These are phyloP conservation scores for Monosporascus sp. DNA, from an alignment of 2,329 filamentous ascomycete species.

Conservation along the genomic window DNA sequence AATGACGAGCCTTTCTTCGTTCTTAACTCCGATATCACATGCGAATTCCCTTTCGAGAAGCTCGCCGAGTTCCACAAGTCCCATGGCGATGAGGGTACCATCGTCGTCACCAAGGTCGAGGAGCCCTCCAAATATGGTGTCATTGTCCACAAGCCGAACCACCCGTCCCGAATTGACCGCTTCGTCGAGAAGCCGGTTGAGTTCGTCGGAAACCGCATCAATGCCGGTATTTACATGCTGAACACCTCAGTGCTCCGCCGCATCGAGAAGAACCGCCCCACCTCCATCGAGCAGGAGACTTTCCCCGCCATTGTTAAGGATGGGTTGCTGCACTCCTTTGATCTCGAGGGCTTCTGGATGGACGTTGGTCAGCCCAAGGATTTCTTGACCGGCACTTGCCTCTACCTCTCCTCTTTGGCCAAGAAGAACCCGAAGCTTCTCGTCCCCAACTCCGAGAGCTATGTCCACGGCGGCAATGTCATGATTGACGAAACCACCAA, in stretches of 20 bases:
- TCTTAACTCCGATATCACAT: conserved; percentile 96
- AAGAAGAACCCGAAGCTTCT: conserved; percentile 88
- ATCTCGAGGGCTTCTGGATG: conserved; percentile 99
- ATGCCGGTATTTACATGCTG: conserved; percentile 96
- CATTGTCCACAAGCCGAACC: conserved; percentile 91
- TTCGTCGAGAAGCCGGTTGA: conserved; percentile 99
- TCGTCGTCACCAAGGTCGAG: conserved; percentile 97
- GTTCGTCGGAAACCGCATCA: conserved; percentile 98
- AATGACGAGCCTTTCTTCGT: conserved; percentile 96
- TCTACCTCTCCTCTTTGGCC: conserved; percentile 88
- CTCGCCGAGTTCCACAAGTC: conserved; percentile 86
- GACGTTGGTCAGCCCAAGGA: conserved; percentile 98
- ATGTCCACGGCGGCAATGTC: conserved; percentile 89
- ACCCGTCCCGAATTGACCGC: conserved; percentile 87
- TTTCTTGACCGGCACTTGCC: conserved; percentile 90
- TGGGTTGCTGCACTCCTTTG: conserved; percentile 88
- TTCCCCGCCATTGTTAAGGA: conserved; percentile 92
- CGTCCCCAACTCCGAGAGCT: conserved; percentile 66
- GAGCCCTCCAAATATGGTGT: conserved; percentile 99
- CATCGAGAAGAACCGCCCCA: conserved; percentile 86
- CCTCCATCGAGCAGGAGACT: conserved; percentile 97
- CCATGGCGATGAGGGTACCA: conserved; percentile 94
- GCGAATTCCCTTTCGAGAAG: conserved; percentile 91
- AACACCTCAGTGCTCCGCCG: conserved; percentile 86
- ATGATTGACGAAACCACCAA: conserved; percentile 90